Evolutionary conservation across 345 rosid species (phyloP).

Genomic region (Hevea brasiliensis): DNA sequence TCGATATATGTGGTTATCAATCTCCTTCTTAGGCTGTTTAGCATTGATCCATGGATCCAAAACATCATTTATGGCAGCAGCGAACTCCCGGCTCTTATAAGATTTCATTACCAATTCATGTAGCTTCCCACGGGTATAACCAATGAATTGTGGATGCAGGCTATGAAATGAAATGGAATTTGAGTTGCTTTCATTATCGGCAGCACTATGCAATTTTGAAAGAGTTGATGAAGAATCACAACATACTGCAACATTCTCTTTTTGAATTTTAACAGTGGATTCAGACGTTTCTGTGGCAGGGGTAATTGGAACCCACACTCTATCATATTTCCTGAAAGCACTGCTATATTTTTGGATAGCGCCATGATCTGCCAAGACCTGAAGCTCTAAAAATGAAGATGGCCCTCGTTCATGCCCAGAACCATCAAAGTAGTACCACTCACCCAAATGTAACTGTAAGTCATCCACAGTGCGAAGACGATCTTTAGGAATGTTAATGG

Average conservation of each 20-base stretch:
- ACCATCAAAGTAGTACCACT: conserved; percentile 95
- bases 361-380: conserved; percentile 71
- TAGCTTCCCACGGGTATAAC: conserved; percentile 86
- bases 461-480: conserved; percentile 63
- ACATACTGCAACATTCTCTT: conserved; percentile 35
- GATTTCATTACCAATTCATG: conserved; percentile 98
- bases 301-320: conserved; percentile 82
- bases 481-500: conserved; percentile 59
- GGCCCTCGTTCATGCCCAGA: conserved; percentile 95
- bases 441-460: conserved; percentile 85
- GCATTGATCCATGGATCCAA: conserved; percentile 94
- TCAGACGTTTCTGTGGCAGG: conserved; percentile 45
- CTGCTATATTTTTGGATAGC: conserved; percentile 63
- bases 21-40: conserved; percentile 90
- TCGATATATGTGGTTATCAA: conserved; percentile 69
- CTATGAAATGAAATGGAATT: conserved; percentile 52
- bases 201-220: conserved; percentile 32
- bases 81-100: conserved; percentile 88
- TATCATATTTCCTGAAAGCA: conserved; percentile 85
- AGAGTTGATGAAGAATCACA: conserved; percentile 42
- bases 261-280: conserved; percentile 33
- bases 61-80: conserved; percentile 95
- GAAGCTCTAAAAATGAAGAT: conserved; percentile 66
- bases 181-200: conserved; percentile 28
- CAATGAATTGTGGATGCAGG: conserved; percentile 89